Evolutionary conservation across 352 stramenopile species (phyloP), one percentile per base, ranked within the genome.

Genomic region (Globisporangium megalacanthum): DNA sequence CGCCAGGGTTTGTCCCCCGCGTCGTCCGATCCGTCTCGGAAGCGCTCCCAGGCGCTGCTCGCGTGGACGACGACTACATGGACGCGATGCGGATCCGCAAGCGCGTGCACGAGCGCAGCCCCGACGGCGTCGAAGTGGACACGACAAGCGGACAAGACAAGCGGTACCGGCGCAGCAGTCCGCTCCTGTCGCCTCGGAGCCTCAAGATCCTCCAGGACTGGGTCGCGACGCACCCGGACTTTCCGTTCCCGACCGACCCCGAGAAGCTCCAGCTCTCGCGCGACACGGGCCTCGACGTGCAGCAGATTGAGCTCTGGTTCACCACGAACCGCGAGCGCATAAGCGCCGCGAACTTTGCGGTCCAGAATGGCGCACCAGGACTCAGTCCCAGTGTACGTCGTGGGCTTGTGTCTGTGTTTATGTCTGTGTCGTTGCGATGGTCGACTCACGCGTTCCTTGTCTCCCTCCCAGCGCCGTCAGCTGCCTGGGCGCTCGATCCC

Each of bases 271-370:
- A 91, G 61, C 79, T 94, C 10, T 83, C 78, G 36, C 69, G 74
- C 35, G 80, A 91, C 29, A 91, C 82, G 0, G 80, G 84, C 1
- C 59, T 94, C 9, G 82, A 92, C 50, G 72, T 92, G 15, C 76
- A 79, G 52, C 84, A 94, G 68, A 80, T 92, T 31, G 84, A 94
- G 57, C 72, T 79, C n/a, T 94, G 82, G 84, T 83, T 94, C 53
- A 83, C 83, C 57, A 91, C 70, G 67, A 81, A 88, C 58, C 75
- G 82, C 39, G 81, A 89, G 31, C 84, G 83, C 57, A 75, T 78
- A 41, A 69, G 51, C 14, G 53, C 53, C 3, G 62, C 58, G n/a
- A 68, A 65, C 25, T 68, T 56, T 53, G 57, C 57, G 20, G 61
- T 65, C 20, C 62, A 68, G 51, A 65, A 65, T 15, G 60, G 59